Evolutionary conservation across 805 yeast genomes (phyloP).

Genomic region (Wickerhamiella sorbophila): DNA sequence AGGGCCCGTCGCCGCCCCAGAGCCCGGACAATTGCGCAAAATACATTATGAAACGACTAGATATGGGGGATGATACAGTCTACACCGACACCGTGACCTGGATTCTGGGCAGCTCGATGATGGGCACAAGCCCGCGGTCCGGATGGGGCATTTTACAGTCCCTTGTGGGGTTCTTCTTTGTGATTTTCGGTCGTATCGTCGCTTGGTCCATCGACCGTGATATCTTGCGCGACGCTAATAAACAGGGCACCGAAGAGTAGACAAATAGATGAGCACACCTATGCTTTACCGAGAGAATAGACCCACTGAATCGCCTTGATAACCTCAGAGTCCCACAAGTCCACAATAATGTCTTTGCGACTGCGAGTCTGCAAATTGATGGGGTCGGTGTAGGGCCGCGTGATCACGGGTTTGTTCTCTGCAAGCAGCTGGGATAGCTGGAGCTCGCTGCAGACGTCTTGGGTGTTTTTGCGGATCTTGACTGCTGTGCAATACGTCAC

Average conservation of each 20-base stretch:
- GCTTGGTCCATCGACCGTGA: conserved; percentile 16
- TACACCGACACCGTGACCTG: conserved; percentile 80
- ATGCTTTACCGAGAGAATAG: conserved; percentile 26
- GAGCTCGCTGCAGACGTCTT: conserved; percentile 34
- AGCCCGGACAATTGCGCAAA: conserved; percentile 52
- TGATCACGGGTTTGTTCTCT: conserved; percentile 37
- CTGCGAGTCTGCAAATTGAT: conserved; percentile 34
- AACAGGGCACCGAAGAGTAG: background rate
- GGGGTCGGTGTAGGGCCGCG: conserved; percentile 33
- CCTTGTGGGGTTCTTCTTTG: conserved; percentile 14
- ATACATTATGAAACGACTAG: conserved; percentile 40
- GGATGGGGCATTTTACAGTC: conserved; percentile 18
- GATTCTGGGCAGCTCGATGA: conserved; percentile 45
- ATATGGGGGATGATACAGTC: conserved; percentile 53
- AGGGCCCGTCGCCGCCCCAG: conserved; percentile 69
- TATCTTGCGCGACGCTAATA: conserved; percentile 1
- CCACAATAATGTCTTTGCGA: conserved; percentile 49
- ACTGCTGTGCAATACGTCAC: conserved; percentile 46
- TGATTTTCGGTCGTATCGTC: conserved; percentile 15
- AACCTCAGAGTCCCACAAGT: conserved; percentile 68
- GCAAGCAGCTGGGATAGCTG: conserved; percentile 36
- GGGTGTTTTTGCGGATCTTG: conserved; percentile 37
- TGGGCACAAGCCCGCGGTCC: conserved; percentile 18
- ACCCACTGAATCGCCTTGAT: conserved; percentile 49
- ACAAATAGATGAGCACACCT: background rate